These are phyloP conservation scores for Candida ovalis DNA, from an alignment of 805 yeast species.

Conservation along the genomic window DNA sequence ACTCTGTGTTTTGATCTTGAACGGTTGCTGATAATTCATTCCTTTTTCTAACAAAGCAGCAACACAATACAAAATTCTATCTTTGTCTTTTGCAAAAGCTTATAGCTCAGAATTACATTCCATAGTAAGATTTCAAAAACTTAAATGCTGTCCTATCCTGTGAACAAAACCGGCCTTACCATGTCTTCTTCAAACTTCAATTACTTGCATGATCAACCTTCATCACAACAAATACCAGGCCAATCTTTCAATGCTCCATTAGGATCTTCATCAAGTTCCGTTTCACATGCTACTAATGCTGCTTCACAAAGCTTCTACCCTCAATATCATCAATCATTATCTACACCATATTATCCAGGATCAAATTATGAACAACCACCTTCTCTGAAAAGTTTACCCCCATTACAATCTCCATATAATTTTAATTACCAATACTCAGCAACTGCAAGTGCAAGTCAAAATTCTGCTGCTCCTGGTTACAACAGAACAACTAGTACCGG, in stretches of 20 bases:
- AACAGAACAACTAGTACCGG: not conserved
- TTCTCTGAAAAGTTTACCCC: not conserved
- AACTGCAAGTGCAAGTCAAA: not conserved
- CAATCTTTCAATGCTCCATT: not conserved
- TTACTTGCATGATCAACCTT: constrained; percentile 3
- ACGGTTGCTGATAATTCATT: too few species aligned
- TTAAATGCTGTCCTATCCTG: constrained; percentile 1
- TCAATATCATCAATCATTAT: constrained; percentile 2
- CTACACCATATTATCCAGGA: not conserved
- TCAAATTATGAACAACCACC: not conserved
- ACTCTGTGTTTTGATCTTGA: too few species aligned
- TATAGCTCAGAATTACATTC: too few species aligned
- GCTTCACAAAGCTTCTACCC: not conserved
- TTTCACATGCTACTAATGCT: not conserved
- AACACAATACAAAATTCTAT: too few species aligned
- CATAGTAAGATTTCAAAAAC: not conserved
- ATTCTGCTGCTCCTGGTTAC: not conserved
- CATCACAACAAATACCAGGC: not conserved
- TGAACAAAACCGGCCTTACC: constrained; percentile 4
- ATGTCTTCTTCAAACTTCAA: constrained; percentile 5
- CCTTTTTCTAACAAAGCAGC: too few species aligned
- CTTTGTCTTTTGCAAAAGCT: too few species aligned
- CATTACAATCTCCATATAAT: not conserved
- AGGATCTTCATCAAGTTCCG: not conserved
- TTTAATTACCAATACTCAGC: not conserved